Evolutionary conservation across 495 filamentous ascomycete genomes (phyloP).

Genomic region (Melanomma pulvis-pyrius): DNA sequence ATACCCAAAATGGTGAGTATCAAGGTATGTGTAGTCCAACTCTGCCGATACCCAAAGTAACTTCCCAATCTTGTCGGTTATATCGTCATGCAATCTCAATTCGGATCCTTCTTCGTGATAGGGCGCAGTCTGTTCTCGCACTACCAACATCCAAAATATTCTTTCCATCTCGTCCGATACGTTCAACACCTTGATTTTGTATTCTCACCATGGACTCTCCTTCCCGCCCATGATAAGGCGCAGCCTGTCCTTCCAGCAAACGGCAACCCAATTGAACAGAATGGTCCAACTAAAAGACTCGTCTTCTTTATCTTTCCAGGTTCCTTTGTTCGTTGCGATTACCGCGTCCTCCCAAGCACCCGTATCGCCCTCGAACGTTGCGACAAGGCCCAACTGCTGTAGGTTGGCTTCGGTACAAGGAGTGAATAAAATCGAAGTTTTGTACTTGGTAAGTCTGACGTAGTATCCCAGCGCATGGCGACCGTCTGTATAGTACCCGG

Average conservation of each 20-base stretch:
- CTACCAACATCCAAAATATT: no score
- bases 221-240: not conserved
- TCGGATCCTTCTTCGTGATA: no score
- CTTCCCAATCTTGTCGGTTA: no score
- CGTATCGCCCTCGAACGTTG: not conserved
- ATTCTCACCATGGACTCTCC: not conserved
- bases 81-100: no score
- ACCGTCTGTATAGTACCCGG: conserved; percentile 11
- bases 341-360: not conserved
- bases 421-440: not conserved
- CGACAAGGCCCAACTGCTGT: not conserved
- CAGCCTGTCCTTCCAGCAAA: not conserved
- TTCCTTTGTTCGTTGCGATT: not conserved
- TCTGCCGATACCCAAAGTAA: no score
- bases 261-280: not conserved
- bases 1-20: no score
- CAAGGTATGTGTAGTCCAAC: no score
- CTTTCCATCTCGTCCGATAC: not conserved
- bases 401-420: not conserved
- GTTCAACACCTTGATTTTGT: not conserved
- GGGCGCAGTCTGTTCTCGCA: no score
- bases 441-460: not conserved
- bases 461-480: conserved; percentile 12
- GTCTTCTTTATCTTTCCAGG: not conserved
- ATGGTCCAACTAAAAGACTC: not conserved